Base-by-base conservation (phyloP, 2,329 filamentous ascomycete genomes). In the Sarocladium strictum region DNA sequence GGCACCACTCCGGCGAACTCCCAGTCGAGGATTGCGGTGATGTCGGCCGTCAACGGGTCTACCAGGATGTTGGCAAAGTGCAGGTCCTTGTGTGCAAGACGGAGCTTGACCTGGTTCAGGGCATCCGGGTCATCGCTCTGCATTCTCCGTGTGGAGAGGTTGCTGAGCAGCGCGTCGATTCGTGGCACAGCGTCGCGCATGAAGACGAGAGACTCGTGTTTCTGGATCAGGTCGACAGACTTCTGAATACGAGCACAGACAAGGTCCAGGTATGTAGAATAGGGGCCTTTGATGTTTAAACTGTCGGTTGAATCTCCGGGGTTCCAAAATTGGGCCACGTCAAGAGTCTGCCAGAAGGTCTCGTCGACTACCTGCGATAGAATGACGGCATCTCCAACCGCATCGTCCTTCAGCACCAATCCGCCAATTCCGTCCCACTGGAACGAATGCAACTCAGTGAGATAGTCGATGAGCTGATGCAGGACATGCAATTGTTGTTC, bases 1-100 rank as follows among this genome's bases (percentile, higher is more conserved):
- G 47, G 47, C 2, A 51, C 47, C 26, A 58, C 59, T 7, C 60
- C 60, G 6, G 58, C 59, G 56, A 60, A 59, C 37, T 62, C 78
- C 83, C 82, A 86, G 61, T 86, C 83, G 0, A 86, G 70, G 2
- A 85, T 55, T 1, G 81, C 83, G 0, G 59, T 68, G 6, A 85
- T 61, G 6, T 60, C 51, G 55, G 76, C 77, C 0, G 70, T 72
- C 1, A 64, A 53, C 0, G 65, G 59, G 53, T 69, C 63, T 14
- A 70, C 58, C 10, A 69, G 56, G 19, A 71, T 68, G 45, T 69
- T 70, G 5, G 63, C 59, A 12, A 63, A 60, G 27, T 66, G 67
- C 6, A 70, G 60, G 53, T 69, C 66, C 3, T 64, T 64, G 49
- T 69, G 68, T 4, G 66, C 65, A 69, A 69, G 14, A 21, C 17